Base-by-base conservation (phyloP, 106 monocot species). In the Dendrobium huoshanense region DNA sequence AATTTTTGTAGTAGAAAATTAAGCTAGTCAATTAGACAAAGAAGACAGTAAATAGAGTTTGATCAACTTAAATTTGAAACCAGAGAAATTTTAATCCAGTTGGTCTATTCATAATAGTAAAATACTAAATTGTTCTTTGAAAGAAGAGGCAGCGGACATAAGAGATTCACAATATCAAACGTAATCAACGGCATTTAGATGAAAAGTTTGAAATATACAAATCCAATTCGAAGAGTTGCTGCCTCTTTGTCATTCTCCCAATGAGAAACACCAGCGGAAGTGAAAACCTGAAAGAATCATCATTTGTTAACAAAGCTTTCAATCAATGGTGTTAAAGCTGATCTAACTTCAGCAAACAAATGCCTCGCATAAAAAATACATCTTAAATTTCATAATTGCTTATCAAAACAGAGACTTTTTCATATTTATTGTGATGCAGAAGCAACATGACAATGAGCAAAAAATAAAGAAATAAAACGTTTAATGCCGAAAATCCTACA, bases 161-260 rank as follows among this genome's bases (percentile, higher is more conserved):
- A 68, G 31, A 68, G n/a, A 29, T 65, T 65, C 65, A 65, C 22
- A 25, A 55, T 4, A 19, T n/a, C 4, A 61, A 10, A 70, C 13
- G 7, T 70, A 70, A 45, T 45, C 25, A 31, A 47, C 4, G 18
- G 54, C 42, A 40, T 77, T 4, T 47, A 77, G 6, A 59, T 70
- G 11, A 29, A 70, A 29, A 70, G 0, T 0, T 15, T 70, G 67
- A 51, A 79, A 76, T 84, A 37, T 85, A 91, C 91, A 81, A 72
- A 86, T 86, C 88, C 88, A 78, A 88, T 68, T 58, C 88, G 88
- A 84, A 91, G 88, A 8, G 70, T 25, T 16, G 80, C 65, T 80
- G 91, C 82, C 27, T 88, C 86, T 61, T 82, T 88, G 79, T 87
- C 88, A 83, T 85, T 88, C 54, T 86, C 86, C 91, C 84, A 82